Conservation (phyloP, 306 rosid genomes). For the Pyrus betulifolia region DNA sequence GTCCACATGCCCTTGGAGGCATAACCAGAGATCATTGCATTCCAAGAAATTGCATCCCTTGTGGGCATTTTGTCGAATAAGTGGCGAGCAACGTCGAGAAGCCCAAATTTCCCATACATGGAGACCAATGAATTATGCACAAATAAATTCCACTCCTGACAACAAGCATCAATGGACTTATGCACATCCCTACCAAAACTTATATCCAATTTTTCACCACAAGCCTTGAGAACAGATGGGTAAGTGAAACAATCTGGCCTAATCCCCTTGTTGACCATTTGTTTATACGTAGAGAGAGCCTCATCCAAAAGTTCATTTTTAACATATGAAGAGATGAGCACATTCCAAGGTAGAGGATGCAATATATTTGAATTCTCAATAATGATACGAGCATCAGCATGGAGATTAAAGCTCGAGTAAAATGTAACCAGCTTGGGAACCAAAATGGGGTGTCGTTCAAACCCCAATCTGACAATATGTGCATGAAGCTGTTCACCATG, state of each 20-base stretch:
- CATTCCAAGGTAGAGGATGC: slow-evolving; percentile 71
- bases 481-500: slow-evolving; percentile 76
- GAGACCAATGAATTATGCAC: slow-evolving; percentile 78
- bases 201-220: slow-evolving; percentile 59
- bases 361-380: slow-evolving; percentile 38
- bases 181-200: slow-evolving; percentile 59
- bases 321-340: slow-evolving; percentile 57
- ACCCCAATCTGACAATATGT: slow-evolving; percentile 43
- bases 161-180: slow-evolving; percentile 39
- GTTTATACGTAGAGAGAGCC: slow-evolving; percentile 54
- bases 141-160: slow-evolving; percentile 49
- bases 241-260: slow-evolving; percentile 73
- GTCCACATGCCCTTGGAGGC: slow-evolving; percentile 64
- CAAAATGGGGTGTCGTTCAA: slow-evolving; percentile 45
- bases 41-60: slow-evolving; percentile 77
- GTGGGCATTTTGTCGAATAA: slow-evolving; percentile 62
- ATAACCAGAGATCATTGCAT: slow-evolving; percentile 66
- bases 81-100: slow-evolving; percentile 52
- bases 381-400: slow-evolving; percentile 45
- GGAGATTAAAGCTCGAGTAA: slow-evolving; percentile 39
- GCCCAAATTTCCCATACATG: slow-evolving; percentile 79
- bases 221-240: slow-evolving; percentile 79
- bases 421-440: slow-evolving; percentile 60
- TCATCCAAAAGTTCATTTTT: slow-evolving; percentile 40
- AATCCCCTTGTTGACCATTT: slow-evolving; percentile 49